Percentiles rank a stretch among this genome's conserved stretches.
These are phyloP conservation scores for Ophiocordyceps sinensis DNA, from an alignment of 2,329 filamentous ascomycete species.

Conservation along the genomic window DNA sequence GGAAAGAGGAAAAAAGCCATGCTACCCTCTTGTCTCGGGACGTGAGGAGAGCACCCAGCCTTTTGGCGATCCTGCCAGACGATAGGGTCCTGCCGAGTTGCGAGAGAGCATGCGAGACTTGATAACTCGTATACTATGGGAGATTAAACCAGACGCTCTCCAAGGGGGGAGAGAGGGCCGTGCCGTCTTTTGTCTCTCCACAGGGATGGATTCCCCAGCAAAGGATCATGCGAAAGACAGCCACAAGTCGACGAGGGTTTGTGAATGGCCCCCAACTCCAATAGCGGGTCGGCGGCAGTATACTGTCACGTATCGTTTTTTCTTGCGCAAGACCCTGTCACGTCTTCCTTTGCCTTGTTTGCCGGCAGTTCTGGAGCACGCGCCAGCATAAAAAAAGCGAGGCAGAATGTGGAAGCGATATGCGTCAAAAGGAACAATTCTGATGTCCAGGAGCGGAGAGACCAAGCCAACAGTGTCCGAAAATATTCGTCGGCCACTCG, in stretches of 20 bases:
- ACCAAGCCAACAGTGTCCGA: slow-evolving; percentile 1
- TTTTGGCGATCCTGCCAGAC: slow-evolving; percentile 1
- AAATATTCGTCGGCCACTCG: slow-evolving; percentile 1
- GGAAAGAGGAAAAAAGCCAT: slow-evolving; percentile 34
- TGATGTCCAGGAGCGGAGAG: not conserved
- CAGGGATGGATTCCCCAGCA: not conserved
- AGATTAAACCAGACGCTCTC: not conserved
- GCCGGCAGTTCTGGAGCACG: not conserved
- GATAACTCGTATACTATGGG: too few species aligned
- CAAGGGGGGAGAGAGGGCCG: not conserved
- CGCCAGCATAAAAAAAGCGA: not conserved
- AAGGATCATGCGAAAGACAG: not conserved
- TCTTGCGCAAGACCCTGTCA: not conserved
- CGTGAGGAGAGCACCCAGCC: not conserved
- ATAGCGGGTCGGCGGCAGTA: slow-evolving; percentile 1
- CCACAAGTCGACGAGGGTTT: not conserved
- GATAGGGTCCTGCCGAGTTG: not conserved
- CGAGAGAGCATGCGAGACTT: not conserved
- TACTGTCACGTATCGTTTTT: not conserved
- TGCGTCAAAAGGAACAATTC: slow-evolving; percentile 1
- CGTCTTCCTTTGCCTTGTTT: not conserved
- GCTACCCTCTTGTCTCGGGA: not conserved
- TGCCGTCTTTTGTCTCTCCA: slow-evolving; percentile 1
- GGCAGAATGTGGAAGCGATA: not conserved
- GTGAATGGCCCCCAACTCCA: not conserved